Evolutionary conservation across 345 rosid species (phyloP).

Genomic region (Jatropha curcas): DNA sequence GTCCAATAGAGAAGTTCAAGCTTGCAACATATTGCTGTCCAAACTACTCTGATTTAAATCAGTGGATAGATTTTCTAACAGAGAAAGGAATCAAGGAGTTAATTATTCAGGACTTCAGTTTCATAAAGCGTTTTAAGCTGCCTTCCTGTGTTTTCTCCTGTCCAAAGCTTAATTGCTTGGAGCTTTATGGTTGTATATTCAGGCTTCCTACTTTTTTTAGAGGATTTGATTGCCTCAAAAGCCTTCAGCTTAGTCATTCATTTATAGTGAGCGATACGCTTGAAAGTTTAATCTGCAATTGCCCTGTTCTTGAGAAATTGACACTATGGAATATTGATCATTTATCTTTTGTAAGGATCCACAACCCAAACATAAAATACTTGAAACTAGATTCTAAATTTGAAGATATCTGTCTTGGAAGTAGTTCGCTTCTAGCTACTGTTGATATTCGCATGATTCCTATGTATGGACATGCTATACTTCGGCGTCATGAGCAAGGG

Average conservation of each 20-base stretch:
- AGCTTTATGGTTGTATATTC: conserved; percentile 32
- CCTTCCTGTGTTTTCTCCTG: conserved; percentile 32
- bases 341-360: conserved; percentile 28
- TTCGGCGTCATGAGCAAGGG: conserved; percentile 10
- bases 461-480: neutral
- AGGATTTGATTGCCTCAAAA: conserved; percentile 33
- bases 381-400: conserved; percentile 34
- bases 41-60: conserved; percentile 26
- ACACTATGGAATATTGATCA: conserved; percentile 26
- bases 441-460: conserved; percentile 35
- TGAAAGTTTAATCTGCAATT: conserved; percentile 29
- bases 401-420: conserved; percentile 29
- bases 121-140: conserved; percentile 25
- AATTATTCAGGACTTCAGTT: conserved; percentile 25
- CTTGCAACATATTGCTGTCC: conserved; percentile 26
- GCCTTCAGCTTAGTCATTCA: conserved; percentile 29
- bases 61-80: conserved; percentile 20
- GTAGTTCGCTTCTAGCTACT: conserved; percentile 19
- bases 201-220: conserved; percentile 27
- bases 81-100: conserved; percentile 31
- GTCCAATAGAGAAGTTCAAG: conserved; percentile 37
- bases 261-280: conserved; percentile 21
- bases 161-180: conserved; percentile 32
- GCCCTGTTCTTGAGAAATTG: conserved; percentile 33
- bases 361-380: conserved; percentile 31